Conservation (phyloP, 2,329 filamentous ascomycete genomes). For the Lasiodiplodia citricola region DNA sequence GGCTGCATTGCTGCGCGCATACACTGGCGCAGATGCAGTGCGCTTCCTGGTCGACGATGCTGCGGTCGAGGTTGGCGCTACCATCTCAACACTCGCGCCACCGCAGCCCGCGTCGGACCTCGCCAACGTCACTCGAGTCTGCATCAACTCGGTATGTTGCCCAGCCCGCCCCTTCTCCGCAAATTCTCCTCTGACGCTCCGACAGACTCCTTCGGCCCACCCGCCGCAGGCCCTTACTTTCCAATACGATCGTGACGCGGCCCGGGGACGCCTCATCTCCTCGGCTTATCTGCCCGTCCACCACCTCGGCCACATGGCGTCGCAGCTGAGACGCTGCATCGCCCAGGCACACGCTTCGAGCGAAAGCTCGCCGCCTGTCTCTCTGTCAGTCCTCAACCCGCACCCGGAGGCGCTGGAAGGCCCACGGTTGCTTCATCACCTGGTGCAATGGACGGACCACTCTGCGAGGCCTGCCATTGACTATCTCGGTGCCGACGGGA, state of each 20-base stretch:
- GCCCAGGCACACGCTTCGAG: constrained; percentile 1
- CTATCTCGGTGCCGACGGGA: constrained; percentile 59
- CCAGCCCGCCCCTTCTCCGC: neutral
- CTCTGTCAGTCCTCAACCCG: constrained; percentile 64
- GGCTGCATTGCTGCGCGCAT: constrained; percentile 28
- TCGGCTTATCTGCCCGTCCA: constrained; percentile 18
- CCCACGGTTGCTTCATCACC: constrained; percentile 63
- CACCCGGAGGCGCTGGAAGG: constrained; percentile 59
- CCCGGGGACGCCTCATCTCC: constrained; percentile 9
- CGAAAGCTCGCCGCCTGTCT: neutral
- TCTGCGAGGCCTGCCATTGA: constrained; percentile 63
- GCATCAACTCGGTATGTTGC: constrained; percentile 22
- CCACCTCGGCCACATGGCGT: constrained; percentile 25
- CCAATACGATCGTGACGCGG: constrained; percentile 15
- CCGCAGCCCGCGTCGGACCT: constrained; percentile 11
- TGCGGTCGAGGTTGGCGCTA: constrained; percentile 22
- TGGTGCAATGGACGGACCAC: constrained; percentile 58
- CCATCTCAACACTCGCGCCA: constrained; percentile 18
- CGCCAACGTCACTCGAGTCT: constrained; percentile 24
- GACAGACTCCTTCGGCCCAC: constrained; percentile 11
- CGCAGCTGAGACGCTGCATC: constrained; percentile 27
- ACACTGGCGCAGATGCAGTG: constrained; percentile 28
- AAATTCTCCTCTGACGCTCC: constrained; percentile 2
- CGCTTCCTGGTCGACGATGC: constrained; percentile 28
- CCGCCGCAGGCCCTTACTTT: constrained; percentile 13